These are phyloP conservation scores for Kodamaea fungicola DNA, from an alignment of 1,139 yeast genomes.

Conservation along the genomic window DNA sequence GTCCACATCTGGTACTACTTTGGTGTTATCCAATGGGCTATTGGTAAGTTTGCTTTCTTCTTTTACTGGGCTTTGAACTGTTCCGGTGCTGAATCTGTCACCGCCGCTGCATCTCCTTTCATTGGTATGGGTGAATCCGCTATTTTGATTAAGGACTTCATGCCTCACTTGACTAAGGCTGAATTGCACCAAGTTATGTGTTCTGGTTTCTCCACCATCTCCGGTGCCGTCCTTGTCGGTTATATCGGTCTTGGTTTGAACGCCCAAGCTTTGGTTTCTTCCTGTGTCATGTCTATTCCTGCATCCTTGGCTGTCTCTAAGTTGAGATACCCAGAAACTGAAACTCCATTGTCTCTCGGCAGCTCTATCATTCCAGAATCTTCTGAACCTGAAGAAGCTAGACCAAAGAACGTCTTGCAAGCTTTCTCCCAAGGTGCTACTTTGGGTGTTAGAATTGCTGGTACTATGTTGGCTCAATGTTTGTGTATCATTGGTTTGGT, in stretches of 20 bases:
- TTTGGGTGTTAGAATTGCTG: slow-evolving; percentile 58
- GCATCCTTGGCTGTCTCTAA: slow-evolving; percentile 64
- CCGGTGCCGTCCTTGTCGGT: slow-evolving; percentile 65
- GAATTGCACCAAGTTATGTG: slow-evolving; percentile 66
- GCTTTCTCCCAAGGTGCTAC: slow-evolving; percentile 64
- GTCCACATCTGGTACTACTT: slow-evolving; percentile 61
- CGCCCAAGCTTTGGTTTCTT: slow-evolving; percentile 61
- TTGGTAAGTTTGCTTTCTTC: slow-evolving; percentile 55
- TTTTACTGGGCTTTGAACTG: slow-evolving; percentile 63
- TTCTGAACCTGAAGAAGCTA: slow-evolving; percentile 33
- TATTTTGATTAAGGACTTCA: slow-evolving; percentile 57
- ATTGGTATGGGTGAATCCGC: slow-evolving; percentile 71
- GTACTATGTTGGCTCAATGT: slow-evolving; percentile 58
- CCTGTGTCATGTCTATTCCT: slow-evolving; percentile 72
- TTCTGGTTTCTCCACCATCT: slow-evolving; percentile 65
- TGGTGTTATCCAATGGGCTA: slow-evolving; percentile 61
- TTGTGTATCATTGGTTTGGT: slow-evolving; percentile 63
- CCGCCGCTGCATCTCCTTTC: slow-evolving; percentile 69
- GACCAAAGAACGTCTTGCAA: slow-evolving; percentile 57
- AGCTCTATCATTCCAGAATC: slow-evolving; percentile 15
- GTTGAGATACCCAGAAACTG: slow-evolving; percentile 60
- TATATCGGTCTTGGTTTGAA: slow-evolving; percentile 64
- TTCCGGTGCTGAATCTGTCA: slow-evolving; percentile 66
- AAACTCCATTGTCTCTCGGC: slow-evolving; percentile 52
- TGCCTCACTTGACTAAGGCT: slow-evolving; percentile 59